These are phyloP conservation scores for Neurospora sp. DNA, from an alignment of 495 filamentous ascomycete species.

Conservation along the genomic window DNA sequence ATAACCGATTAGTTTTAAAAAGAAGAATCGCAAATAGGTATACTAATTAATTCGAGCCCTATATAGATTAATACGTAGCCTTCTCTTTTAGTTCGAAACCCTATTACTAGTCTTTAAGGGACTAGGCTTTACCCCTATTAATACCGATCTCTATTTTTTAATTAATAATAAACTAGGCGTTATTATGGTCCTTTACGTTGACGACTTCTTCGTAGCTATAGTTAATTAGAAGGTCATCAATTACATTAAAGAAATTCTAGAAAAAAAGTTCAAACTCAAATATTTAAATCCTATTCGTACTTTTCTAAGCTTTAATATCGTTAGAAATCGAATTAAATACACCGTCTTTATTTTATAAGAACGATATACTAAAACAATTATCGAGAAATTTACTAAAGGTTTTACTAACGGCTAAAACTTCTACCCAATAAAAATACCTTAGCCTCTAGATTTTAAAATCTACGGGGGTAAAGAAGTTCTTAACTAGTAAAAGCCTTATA, in stretches of 20 bases:
- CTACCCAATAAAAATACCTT: not conserved
- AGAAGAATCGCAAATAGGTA: accelerated
- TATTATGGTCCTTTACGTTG: not conserved
- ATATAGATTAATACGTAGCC: not conserved
- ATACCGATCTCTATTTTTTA: not conserved
- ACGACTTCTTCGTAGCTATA: not conserved
- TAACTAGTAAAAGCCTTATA: not conserved
- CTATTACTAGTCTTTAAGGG: not conserved
- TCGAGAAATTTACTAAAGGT: not conserved
- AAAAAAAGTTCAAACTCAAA: not conserved
- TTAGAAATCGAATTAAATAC: not conserved
- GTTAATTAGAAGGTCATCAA: not conserved
- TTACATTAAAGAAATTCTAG: accelerated
- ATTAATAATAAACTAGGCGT: not conserved
- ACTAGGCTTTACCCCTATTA: not conserved
- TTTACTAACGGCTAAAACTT: not conserved
- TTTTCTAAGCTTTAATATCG: not conserved
- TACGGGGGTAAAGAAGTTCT: not conserved
- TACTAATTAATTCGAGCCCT: not conserved
- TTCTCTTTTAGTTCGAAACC: not conserved
- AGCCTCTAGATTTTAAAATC: not conserved
- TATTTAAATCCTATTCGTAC: not conserved
- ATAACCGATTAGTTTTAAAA: not conserved
- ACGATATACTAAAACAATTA: not conserved
- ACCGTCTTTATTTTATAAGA: not conserved